Conservation (phyloP, 805 yeast genomes). For the Wickerhamiella bombiphila region DNA sequence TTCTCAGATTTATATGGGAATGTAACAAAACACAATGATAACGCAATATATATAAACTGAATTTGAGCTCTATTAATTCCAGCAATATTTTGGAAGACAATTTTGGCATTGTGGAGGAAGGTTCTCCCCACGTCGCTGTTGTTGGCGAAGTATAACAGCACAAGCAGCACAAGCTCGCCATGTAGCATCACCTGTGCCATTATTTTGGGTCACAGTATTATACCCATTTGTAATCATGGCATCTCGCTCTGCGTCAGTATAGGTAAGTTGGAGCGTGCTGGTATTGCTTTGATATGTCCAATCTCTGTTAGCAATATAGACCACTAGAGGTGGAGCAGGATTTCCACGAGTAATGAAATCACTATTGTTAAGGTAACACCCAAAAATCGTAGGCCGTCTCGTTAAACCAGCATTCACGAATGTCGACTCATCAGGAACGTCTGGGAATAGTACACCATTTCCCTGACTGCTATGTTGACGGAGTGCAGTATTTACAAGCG, state of each 20-base stretch:
- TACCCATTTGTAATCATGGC: conserved; percentile 59
- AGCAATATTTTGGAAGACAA: conserved; percentile 64
- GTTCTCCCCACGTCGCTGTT: conserved; percentile 46
- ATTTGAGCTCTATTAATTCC: conserved; percentile 55
- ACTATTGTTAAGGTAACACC: conserved; percentile 47
- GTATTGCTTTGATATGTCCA: conserved; percentile 49
- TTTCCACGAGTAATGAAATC: not conserved
- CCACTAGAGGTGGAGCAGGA: conserved; percentile 46
- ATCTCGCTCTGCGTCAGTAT: conserved; percentile 40
- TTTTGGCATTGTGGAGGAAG: conserved; percentile 52
- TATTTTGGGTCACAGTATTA: conserved; percentile 51
- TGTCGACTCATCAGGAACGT: conserved; percentile 23
- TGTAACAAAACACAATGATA: too few species aligned
- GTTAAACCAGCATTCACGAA: conserved; percentile 32
- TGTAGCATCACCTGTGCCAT: conserved; percentile 49
- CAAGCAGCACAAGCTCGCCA: conserved; percentile 69
- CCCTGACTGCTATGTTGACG: conserved; percentile 15
- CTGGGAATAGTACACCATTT: conserved; percentile 10
- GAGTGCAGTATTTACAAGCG: conserved; percentile 15
- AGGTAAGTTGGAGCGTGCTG: conserved; percentile 52
- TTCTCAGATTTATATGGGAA: too few species aligned
- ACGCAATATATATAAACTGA: too few species aligned
- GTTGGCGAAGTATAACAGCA: conserved; percentile 65
- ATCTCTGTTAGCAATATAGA: conserved; percentile 59
- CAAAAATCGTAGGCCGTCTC: conserved; percentile 59